Evolutionary conservation across 768 basidiomycete species (phyloP).

Genomic region (Leccinum obscurum): DNA sequence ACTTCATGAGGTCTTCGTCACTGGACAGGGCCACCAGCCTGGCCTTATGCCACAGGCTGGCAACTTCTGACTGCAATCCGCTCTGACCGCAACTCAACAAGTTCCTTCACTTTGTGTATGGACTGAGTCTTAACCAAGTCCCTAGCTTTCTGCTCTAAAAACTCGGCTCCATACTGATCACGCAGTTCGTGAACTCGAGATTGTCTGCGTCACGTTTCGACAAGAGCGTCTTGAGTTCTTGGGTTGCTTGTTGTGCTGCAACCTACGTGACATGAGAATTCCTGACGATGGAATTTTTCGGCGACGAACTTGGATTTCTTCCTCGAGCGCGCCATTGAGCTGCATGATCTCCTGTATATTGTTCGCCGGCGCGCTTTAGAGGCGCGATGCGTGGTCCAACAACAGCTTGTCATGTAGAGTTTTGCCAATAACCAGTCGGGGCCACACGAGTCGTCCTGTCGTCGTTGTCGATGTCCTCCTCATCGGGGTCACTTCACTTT

Average conservation of each 20-base stretch:
- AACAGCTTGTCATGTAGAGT: slow-evolving; percentile 57
- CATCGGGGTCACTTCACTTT: too few species aligned
- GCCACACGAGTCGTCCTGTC: too few species aligned
- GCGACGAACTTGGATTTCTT: slow-evolving; percentile 42
- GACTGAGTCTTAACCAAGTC: slow-evolving; percentile 59
- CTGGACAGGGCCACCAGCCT: slow-evolving; percentile 71
- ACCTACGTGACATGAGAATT: slow-evolving; percentile 30
- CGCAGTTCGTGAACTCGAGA: slow-evolving; percentile 70
- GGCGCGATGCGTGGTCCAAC: slow-evolving; percentile 49
- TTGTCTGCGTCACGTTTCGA: slow-evolving; percentile 68
- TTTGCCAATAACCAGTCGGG: slow-evolving; percentile 37
- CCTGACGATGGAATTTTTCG: slow-evolving; percentile 10
- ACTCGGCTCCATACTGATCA: slow-evolving; percentile 63
- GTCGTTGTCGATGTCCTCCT: too few species aligned
- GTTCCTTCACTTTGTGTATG: slow-evolving; percentile 59
- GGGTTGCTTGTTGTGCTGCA: slow-evolving; percentile 48
- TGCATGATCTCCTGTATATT: slow-evolving; percentile 38
- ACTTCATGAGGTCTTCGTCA: slow-evolving; percentile 69
- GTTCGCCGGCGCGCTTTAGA: slow-evolving; percentile 45
- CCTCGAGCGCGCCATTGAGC: slow-evolving; percentile 50
- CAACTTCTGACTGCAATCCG: slow-evolving; percentile 76
- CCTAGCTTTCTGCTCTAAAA: slow-evolving; percentile 66
- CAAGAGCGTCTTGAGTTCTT: slow-evolving; percentile 62
- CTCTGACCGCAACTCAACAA: slow-evolving; percentile 70
- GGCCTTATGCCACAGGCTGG: slow-evolving; percentile 61